These are phyloP conservation scores for Ballota nigra DNA, from an alignment of 257 asterid genomes.

Conservation along the genomic window DNA sequence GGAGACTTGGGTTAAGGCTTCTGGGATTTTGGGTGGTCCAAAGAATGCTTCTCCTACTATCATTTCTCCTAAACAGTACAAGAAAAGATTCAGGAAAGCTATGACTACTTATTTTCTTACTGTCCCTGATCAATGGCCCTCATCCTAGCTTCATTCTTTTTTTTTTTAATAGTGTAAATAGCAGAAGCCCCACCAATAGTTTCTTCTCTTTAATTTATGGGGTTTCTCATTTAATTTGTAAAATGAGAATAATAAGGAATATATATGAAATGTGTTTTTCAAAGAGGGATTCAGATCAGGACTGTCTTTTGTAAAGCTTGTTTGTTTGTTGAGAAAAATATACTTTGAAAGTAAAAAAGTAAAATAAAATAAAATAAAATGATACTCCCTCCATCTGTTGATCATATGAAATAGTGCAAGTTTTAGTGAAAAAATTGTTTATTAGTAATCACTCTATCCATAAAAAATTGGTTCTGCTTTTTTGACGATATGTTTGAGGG, in stretches of 20 bases:
- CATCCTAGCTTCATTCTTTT: constrained; percentile 31
- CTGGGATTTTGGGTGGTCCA: constrained; percentile 93
- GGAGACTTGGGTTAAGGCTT: constrained; percentile 95
- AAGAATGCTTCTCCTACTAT: constrained; percentile 90
- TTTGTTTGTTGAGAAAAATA: too few relatives aligned
- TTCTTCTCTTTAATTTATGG: neutral
- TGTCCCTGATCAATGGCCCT: constrained; percentile 83
- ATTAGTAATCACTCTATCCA: too few relatives aligned
- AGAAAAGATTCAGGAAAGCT: constrained; percentile 94
- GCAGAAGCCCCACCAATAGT: neutral
- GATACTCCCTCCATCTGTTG: too few relatives aligned
- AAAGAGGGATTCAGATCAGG: neutral
- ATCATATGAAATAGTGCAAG: too few relatives aligned
- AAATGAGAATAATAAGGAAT: constrained; percentile 12
- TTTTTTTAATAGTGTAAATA: constrained; percentile 3
- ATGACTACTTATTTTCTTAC: constrained; percentile 89
- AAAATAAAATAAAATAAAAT: too few relatives aligned
- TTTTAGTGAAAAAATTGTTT: too few relatives aligned
- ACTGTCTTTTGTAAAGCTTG: neutral
- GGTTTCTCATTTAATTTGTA: constrained; percentile 1
- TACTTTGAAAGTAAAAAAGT: too few relatives aligned
- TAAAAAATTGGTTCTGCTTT: too few relatives aligned
- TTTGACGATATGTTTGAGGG: too few relatives aligned
- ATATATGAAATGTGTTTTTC: neutral
- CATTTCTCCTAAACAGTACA: constrained; percentile 87